Evolutionary conservation across 306 rosid species (phyloP), one percentile per base, ranked within the genome.

Genomic region (Lithocarpus polystachyus): DNA sequence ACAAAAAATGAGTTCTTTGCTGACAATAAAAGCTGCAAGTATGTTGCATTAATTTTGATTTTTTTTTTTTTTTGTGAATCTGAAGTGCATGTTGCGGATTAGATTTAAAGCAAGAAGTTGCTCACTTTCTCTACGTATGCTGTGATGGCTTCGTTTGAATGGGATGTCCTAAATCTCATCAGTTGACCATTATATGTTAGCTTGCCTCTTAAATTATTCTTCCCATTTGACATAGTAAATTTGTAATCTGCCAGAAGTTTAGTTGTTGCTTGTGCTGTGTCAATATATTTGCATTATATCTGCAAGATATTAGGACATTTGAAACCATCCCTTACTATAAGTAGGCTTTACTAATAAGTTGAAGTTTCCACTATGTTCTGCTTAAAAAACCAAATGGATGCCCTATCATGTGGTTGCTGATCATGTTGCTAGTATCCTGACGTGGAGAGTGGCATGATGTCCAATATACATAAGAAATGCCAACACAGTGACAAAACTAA

Each of bases 391-490:
- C 40, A 13, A 61, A 29, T 64, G 70, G 5, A 15, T 64, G 70
- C 22, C 45, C 70, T 11, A 1, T 64, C 22, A 59, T 59, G 22
- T 2, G 20, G 70, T 64, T 64, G 70, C 70, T 64, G 45, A 73
- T 68, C 35, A 1, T 59, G 52, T 76, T 20, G 68, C 28, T 61
- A 61, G 68, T 37, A 26, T 11, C n/a, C 5, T 29, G n/a, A 12
- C 35, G 26, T 61, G 68, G 68, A 61, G 35, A 26, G 37, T 61
- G 37, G 37, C 68, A 61, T 61, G 68, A 65, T 65, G 71, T 29
- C 48, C 71, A 65, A 17, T 45, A 56, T 67, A 80, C 53, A 37
- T 59, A 53, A 68, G 68, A 54, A 71, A 76, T 64, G 75, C 11
- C 74, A 61, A 64, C 22, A 35, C 20, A 35, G 69, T 20, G 76